Evolutionary conservation across 345 rosid genomes (phyloP).

Genomic region (Limnanthes douglasii): DNA sequence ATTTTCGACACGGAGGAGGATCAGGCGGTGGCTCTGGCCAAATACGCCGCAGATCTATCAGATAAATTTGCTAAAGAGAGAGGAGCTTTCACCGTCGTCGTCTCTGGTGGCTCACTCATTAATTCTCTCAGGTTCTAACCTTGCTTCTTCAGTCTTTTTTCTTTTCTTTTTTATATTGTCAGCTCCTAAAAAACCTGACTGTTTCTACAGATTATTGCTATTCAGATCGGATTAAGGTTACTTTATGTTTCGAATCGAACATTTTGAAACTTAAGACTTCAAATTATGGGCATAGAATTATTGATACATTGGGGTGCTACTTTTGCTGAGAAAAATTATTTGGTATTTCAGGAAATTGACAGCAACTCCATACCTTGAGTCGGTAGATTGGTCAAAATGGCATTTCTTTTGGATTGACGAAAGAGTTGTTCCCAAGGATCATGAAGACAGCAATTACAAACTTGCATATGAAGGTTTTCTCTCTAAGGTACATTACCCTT

Average conservation of each 20-base stretch:
- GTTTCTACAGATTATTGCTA: too few relatives aligned
- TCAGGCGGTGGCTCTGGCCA: slow-evolving; percentile 43
- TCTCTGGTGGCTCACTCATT: slow-evolving; percentile 78
- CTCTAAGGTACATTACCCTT: slow-evolving; percentile 67
- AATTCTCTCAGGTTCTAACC: slow-evolving; percentile 41
- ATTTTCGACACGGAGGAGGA: slow-evolving; percentile 47
- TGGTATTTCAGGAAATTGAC: slow-evolving; percentile 39
- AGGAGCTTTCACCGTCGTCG: slow-evolving; percentile 58
- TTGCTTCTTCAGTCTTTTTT: neutral
- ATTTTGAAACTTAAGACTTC: too few relatives aligned
- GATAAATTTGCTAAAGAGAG: slow-evolving; percentile 47
- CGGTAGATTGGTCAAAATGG: slow-evolving; percentile 86
- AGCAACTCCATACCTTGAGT: slow-evolving; percentile 41
- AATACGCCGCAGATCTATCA: slow-evolving; percentile 52
- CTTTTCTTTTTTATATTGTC: neutral
- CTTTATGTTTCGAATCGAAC: too few relatives aligned
- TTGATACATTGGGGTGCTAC: too few relatives aligned
- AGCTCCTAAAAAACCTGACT: too few relatives aligned
- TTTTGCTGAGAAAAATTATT: too few relatives aligned
- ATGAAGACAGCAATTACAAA: slow-evolving; percentile 77
- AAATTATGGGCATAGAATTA: too few relatives aligned
- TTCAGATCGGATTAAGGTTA: too few relatives aligned
- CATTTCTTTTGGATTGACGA: slow-evolving; percentile 91
- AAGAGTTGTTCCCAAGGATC: slow-evolving; percentile 85
- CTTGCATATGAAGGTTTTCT: slow-evolving; percentile 62